These are phyloP conservation scores for Cercis canadensis DNA, from an alignment of 306 rosid species.

Conservation along the genomic window DNA sequence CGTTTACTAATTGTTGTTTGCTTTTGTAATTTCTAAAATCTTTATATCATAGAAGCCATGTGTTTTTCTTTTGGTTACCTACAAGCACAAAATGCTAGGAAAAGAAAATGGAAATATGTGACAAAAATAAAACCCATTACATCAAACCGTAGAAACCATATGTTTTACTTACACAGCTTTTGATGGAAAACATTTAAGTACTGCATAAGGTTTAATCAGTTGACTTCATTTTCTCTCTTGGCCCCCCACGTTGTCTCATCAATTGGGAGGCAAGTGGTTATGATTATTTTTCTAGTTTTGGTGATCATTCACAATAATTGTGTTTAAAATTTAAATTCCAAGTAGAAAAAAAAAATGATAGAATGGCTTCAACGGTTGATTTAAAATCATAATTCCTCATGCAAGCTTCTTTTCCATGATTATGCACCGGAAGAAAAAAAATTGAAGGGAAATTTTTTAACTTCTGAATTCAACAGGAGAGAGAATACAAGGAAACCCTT, in stretches of 20 bases:
- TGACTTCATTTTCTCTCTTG: constrained; percentile 36
- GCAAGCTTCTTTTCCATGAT: constrained; percentile 29
- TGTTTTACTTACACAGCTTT: constrained; percentile 47
- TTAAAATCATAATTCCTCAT: constrained; percentile 12
- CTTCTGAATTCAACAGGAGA: constrained; percentile 58
- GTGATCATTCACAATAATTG: constrained; percentile 36
- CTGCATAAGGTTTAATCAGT: constrained; percentile 35
- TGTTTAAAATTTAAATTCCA: constrained; percentile 29
- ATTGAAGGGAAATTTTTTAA: not conserved
- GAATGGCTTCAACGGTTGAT: constrained; percentile 8
- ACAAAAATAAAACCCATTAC: no score
- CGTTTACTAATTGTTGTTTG: constrained; percentile 28
- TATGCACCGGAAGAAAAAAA: not conserved
- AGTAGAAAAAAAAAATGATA: constrained; percentile 27
- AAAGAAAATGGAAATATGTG: no score
- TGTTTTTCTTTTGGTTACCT: not conserved
- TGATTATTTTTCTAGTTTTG: constrained; percentile 24
- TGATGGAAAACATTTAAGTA: constrained; percentile 36
- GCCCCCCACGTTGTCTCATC: constrained; percentile 45
- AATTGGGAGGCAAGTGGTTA: constrained; percentile 20
- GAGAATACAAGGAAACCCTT: constrained; percentile 93
- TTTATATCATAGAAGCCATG: constrained; percentile 25
- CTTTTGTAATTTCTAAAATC: constrained; percentile 29
- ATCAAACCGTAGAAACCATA: not conserved
- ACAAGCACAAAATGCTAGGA: no score